Conservation (phyloP, 768 basidiomycete genomes). For the Asterophora parasitica region DNA sequence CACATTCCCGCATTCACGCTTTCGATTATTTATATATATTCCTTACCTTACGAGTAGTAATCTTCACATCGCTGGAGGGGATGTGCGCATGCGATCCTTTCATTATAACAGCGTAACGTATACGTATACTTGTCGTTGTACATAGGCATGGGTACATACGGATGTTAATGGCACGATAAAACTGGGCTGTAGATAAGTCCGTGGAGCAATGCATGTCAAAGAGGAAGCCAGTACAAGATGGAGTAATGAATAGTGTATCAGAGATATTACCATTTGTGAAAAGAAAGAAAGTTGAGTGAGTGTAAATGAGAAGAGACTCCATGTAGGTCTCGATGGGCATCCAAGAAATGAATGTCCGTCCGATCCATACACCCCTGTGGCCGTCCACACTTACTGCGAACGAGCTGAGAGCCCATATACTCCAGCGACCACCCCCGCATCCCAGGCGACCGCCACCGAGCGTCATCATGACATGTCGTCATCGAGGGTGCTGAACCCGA, state of each 20-base stretch:
- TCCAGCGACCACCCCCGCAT: slow-evolving; percentile 12
- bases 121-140: slow-evolving; percentile 16
- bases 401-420: slow-evolving; percentile 15
- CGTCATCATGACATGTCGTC: slow-evolving; percentile 30
- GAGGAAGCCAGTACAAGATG: slow-evolving; percentile 7
- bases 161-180: slow-evolving; percentile 14
- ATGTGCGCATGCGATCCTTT: slow-evolving; percentile 2
- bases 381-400: slow-evolving; percentile 16
- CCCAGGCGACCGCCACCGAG: background rate
- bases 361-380: slow-evolving; percentile 9
- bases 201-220: slow-evolving; percentile 3
- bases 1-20: background rate
- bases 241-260: slow-evolving; percentile 2
- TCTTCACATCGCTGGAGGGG: background rate
- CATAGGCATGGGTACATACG: slow-evolving; percentile 16
- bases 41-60: slow-evolving; percentile 1
- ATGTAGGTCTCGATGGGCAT: slow-evolving; percentile 5
- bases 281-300: slow-evolving; percentile 8
- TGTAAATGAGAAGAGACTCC: slow-evolving; percentile 2
- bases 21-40: slow-evolving; percentile 4
- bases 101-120: slow-evolving; percentile 18
- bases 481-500: slow-evolving; percentile 36
- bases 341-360: slow-evolving; percentile 5
- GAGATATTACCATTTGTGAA: background rate
- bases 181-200: slow-evolving; percentile 10